Evolutionary conservation across 2,329 filamentous ascomycete species (phyloP), one percentile per base, ranked within the genome.

Genomic region (Oidium heveae): DNA sequence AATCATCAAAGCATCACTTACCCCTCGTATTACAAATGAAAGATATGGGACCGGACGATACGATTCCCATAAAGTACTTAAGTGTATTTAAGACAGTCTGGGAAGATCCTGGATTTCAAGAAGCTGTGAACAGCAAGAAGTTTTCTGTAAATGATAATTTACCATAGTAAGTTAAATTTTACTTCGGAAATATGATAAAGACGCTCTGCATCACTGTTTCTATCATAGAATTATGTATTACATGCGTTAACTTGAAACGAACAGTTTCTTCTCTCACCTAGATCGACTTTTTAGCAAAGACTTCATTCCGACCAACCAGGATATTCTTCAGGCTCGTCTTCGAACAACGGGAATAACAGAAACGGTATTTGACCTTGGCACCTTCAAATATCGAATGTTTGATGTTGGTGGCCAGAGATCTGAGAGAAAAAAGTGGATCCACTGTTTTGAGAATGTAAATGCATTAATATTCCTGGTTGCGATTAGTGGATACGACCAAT

Each of bases 91-190:
- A 84, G 67, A 74, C 74, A 54, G 72, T 96, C 57, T 98, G 89
- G 91, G 70, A 70, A 28, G 89, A 98, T 67, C 71, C 70, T 43
- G 87, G 88, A 57, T 84, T 96, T 54, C 86, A 86, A 66, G 72
- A 79, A 62, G 86, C 87, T n/a, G 91, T 96, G 60, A 74, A 80
- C 52, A 89, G 91, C 69, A 91, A 91, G 61, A 94, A 96, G 67
- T 96, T 89, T 68, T 89, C 91, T 18, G 75, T 96, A 52, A 88
- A 96, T 67, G 91, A 96, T 71, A 96, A 96, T 65, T 70, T 96
- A 60, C 79, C 80, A 69, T 98, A 95, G 87, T 95, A 72, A 64
- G 84, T 72, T 55, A n/a, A 34, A 16, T 36, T 46, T 53, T 39
- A 34, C 54, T 54, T 46, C 50, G 56, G 47, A 28, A 33, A 33